Conservation (phyloP, 2,329 filamentous ascomycete species). For the Fusarium redolens region DNA sequence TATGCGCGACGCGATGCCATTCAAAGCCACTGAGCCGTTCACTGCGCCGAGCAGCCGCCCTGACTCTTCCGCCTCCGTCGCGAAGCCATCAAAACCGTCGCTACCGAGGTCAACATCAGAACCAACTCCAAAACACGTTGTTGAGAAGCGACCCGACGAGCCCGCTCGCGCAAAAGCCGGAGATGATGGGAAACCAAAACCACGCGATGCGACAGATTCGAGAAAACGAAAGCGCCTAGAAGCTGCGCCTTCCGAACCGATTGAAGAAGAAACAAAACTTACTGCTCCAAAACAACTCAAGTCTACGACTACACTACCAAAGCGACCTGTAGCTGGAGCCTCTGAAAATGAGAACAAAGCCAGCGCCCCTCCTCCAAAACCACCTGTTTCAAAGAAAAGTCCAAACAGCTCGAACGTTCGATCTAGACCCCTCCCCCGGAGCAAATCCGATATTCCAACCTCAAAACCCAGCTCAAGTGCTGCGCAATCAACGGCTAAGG, state of each 20-base stretch:
- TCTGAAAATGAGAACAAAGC: constrained; percentile 8
- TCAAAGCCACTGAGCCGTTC: constrained; percentile 35
- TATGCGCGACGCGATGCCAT: constrained; percentile 35
- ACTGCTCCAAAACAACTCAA: constrained; percentile 21
- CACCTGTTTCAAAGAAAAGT: constrained; percentile 11
- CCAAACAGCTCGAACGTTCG: constrained; percentile 4
- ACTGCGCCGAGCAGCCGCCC: constrained; percentile 17
- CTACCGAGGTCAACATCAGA: constrained; percentile 30
- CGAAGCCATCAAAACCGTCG: constrained; percentile 29
- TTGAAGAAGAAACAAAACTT: constrained; percentile 7
- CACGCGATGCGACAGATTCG: constrained; percentile 31
- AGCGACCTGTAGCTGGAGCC: constrained; percentile 5
- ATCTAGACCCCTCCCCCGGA: constrained; percentile 15
- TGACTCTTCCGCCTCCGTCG: constrained; percentile 16
- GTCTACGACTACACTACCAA: constrained; percentile 17
- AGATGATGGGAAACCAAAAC: constrained; percentile 10
- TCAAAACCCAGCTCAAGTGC: not conserved
- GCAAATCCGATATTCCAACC: constrained; percentile 10
- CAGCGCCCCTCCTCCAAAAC: not conserved
- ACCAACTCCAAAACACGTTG: constrained; percentile 21
- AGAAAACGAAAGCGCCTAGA: constrained; percentile 42
- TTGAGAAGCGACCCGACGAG: constrained; percentile 14
- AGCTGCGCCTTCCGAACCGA: constrained; percentile 4
- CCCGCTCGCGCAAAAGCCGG: not conserved
- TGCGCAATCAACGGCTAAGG: not conserved